phyloP scores from a whole-genome alignment of 805 yeast genomes.

The Lachancea meyersii region DNA sequence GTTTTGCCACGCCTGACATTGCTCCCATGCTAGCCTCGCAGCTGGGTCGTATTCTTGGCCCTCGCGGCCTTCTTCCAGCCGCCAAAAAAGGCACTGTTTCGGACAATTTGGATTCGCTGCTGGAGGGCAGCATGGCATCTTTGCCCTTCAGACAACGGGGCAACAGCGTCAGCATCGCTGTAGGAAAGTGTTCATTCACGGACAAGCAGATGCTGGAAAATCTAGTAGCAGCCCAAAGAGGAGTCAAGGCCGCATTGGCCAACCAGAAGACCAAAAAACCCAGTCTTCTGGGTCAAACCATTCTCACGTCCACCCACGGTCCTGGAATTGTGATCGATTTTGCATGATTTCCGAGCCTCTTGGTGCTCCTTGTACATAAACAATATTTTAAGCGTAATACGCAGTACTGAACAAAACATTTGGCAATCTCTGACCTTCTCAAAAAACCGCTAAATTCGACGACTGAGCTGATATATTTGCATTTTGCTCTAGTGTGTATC shows the following conservation, averaged over 20 bases:
- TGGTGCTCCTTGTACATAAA: constrained; percentile 1
- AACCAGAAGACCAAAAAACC: constrained; percentile 62
- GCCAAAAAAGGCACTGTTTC: constrained; percentile 82
- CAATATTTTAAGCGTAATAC: no score
- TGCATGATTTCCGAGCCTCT: constrained; percentile 12
- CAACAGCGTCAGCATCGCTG: constrained; percentile 53
- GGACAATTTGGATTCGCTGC: constrained; percentile 50
- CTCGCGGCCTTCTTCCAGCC: constrained; percentile 82
- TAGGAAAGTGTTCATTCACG: constrained; percentile 71
- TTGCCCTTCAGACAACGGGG: constrained; percentile 73
- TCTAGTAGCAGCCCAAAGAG: constrained; percentile 57
- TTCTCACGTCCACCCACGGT: constrained; percentile 64
- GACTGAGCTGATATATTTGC: no score
- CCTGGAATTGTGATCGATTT: constrained; percentile 70
- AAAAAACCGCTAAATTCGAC: no score
- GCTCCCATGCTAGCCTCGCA: constrained; percentile 50
- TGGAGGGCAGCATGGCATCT: constrained; percentile 55
- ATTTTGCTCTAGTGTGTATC: not conserved
- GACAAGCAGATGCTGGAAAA: constrained; percentile 72
- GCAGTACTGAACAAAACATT: no score
- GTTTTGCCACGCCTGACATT: constrained; percentile 82
- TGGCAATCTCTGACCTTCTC: not conserved
- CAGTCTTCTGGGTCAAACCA: constrained; percentile 62
- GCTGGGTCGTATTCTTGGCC: constrained; percentile 80
- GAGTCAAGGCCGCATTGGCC: constrained; percentile 48